These are phyloP conservation scores for Exophiala sp. DNA, from an alignment of 2,329 filamentous ascomycete genomes.

Conservation along the genomic window DNA sequence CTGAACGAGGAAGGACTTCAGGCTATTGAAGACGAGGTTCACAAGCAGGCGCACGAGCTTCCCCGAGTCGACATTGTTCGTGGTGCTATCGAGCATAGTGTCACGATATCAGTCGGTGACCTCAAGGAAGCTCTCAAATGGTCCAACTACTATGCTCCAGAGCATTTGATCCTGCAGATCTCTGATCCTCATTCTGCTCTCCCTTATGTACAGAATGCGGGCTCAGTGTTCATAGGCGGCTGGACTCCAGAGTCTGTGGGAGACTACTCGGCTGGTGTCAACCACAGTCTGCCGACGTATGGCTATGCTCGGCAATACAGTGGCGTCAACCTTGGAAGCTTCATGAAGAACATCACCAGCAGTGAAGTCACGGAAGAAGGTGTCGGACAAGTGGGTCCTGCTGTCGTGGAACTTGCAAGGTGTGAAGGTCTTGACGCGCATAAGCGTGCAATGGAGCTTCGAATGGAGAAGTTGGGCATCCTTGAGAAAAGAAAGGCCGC, in stretches of 20 bases:
- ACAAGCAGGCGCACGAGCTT: constrained; percentile 79
- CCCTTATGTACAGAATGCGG: constrained; percentile 82
- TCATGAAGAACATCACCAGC: constrained; percentile 97
- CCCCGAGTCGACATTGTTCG: constrained; percentile 91
- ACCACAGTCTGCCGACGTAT: constrained; percentile 94
- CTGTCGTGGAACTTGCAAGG: constrained; percentile 91
- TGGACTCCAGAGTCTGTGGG: constrained; percentile 98
- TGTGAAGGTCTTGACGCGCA: constrained; percentile 96
- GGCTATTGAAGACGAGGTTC: constrained; percentile 87
- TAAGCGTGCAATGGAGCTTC: constrained; percentile 66
- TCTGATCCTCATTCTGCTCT: constrained; percentile 71
- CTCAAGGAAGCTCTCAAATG: constrained; percentile 71
- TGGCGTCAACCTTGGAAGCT: constrained; percentile 91
- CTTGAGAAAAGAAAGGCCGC: constrained; percentile 4
- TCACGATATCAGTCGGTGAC: constrained; percentile 73
- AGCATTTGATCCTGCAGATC: constrained; percentile 92
- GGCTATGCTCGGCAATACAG: constrained; percentile 98
- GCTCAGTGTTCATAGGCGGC: constrained; percentile 89
- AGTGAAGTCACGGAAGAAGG: constrained; percentile 84
- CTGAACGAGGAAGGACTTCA: constrained; percentile 68
- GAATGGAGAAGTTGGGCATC: constrained; percentile 46
- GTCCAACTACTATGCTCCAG: constrained; percentile 92
- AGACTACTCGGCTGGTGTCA: constrained; percentile 96
- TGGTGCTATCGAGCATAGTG: constrained; percentile 84
- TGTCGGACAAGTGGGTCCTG: constrained; percentile 75